Evolutionary conservation across 139 green algal species (phyloP).

Genomic region (Coelastrella sp.): DNA sequence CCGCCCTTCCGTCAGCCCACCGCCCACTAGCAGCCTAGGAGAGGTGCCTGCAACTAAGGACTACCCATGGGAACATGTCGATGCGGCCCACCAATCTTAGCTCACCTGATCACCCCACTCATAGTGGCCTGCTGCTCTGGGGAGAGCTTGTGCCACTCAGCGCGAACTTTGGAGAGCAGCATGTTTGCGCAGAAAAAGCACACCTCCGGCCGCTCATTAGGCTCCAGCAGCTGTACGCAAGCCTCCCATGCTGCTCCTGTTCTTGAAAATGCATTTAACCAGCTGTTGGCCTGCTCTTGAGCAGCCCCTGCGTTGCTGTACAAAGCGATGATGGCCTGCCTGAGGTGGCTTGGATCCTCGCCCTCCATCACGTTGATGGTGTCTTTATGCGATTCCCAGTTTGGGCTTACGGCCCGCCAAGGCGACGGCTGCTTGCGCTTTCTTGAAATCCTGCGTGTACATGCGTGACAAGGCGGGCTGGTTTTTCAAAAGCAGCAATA

Average conservation of each 20-base stretch:
- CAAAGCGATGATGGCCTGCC: slow-evolving; percentile 56
- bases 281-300: slow-evolving; percentile 63
- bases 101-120: slow-evolving; percentile 38
- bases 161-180: slow-evolving; percentile 66
- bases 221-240: slow-evolving; percentile 55
- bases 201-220: slow-evolving; percentile 48
- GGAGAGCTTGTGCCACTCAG: slow-evolving; percentile 63
- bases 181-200: slow-evolving; percentile 73
- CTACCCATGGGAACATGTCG: not conserved
- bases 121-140: slow-evolving; percentile 44
- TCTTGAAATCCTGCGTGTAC: too few species aligned
- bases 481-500: too few species aligned
- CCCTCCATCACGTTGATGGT: not conserved
- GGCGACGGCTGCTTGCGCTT: too few species aligned
- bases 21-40: not conserved
- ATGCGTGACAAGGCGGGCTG: too few species aligned
- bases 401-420: too few species aligned
- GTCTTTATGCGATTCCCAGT: not conserved
- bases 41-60: not conserved
- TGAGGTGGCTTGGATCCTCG: slow-evolving; percentile 40
- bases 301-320: slow-evolving; percentile 45
- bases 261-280: slow-evolving; percentile 61
- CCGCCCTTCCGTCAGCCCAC: slow-evolving; percentile 26
- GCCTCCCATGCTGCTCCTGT: slow-evolving; percentile 62
- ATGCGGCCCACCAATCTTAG: not conserved